Evolutionary conservation across 2,329 filamentous ascomycete species (phyloP).

Genomic region (Penicillium corylophilum): DNA sequence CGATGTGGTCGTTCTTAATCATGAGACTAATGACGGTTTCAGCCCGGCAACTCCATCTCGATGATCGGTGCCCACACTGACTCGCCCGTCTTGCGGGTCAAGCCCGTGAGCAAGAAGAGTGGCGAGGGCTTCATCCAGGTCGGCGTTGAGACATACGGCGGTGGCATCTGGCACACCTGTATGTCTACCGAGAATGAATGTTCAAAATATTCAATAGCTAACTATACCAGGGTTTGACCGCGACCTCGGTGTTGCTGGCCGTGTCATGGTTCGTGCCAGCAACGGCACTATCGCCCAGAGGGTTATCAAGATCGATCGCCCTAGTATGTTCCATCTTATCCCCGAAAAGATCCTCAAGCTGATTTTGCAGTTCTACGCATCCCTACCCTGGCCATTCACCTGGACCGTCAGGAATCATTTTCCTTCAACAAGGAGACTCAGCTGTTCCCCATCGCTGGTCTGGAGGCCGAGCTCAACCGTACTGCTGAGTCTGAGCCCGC

Average conservation of each 20-base stretch:
- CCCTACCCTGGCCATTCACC: constrained; percentile 89
- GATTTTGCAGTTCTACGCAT: constrained; percentile 68
- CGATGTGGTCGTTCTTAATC: too few relatives aligned
- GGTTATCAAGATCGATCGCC: constrained; percentile 85
- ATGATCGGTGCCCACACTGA: constrained; percentile 98
- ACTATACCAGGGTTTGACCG: constrained; percentile 73
- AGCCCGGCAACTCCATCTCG: constrained; percentile 79
- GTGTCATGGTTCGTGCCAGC: constrained; percentile 74
- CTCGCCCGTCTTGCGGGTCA: constrained; percentile 85
- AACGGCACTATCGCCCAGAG: constrained; percentile 76
- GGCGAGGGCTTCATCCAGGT: constrained; percentile 88
- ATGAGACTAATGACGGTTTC: constrained; percentile 6
- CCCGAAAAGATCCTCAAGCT: not conserved
- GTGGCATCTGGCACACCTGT: constrained; percentile 94
- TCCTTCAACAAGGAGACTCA: constrained; percentile 97
- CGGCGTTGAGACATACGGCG: constrained; percentile 94
- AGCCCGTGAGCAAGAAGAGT: constrained; percentile 88
- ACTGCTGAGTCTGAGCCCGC: constrained; percentile 50
- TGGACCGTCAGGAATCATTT: constrained; percentile 82
- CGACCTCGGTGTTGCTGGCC: constrained; percentile 84
- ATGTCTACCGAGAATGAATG: constrained; percentile 5
- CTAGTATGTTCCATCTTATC: constrained; percentile 50
- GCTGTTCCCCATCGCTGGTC: constrained; percentile 86
- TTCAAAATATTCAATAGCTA: constrained; percentile 2
- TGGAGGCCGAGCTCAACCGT: constrained; percentile 85